These are phyloP conservation scores for Priceomyces haplophilus DNA, from an alignment of 805 yeast species.

Conservation along the genomic window DNA sequence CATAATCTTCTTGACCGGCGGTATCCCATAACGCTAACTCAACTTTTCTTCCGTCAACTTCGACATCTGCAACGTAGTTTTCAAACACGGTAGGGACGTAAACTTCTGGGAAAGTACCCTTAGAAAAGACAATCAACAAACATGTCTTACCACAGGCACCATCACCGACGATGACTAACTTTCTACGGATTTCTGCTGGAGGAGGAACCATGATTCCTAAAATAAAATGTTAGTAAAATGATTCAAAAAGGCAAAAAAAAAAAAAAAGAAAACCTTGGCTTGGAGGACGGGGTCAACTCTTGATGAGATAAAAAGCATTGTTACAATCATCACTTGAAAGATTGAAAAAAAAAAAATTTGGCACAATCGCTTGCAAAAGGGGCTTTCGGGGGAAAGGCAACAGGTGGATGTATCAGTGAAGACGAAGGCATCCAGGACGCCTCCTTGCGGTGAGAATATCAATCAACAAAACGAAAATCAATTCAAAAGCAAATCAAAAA, in stretches of 20 bases:
- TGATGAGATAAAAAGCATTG: too few relatives aligned
- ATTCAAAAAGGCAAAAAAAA: background rate
- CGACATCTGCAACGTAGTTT: constrained; percentile 94
- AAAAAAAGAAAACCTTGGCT: too few relatives aligned
- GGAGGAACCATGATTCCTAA: constrained; percentile 37
- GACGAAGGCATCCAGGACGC: too few relatives aligned
- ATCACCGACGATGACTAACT: constrained; percentile 92
- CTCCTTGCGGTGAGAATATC: too few relatives aligned
- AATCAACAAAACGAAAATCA: too few relatives aligned
- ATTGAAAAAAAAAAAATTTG: too few relatives aligned
- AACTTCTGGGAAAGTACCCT: constrained; percentile 91
- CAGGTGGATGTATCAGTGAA: too few relatives aligned
- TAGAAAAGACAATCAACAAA: constrained; percentile 74
- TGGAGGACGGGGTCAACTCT: too few relatives aligned
- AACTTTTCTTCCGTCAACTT: constrained; percentile 59
- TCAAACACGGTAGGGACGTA: constrained; percentile 96
- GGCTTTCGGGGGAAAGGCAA: too few relatives aligned
- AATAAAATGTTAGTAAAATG: constrained; percentile 1
- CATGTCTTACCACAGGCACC: constrained; percentile 98
- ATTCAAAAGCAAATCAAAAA: too few relatives aligned
- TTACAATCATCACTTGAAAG: too few relatives aligned
- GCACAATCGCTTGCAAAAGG: too few relatives aligned
- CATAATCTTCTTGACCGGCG: constrained; percentile 98
- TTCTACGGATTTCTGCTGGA: constrained; percentile 62
- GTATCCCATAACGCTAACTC: constrained; percentile 97